Evolutionary conservation across 2,329 filamentous ascomycete genomes (phyloP).

Genomic region (Plenodomus tracheiphilus): DNA sequence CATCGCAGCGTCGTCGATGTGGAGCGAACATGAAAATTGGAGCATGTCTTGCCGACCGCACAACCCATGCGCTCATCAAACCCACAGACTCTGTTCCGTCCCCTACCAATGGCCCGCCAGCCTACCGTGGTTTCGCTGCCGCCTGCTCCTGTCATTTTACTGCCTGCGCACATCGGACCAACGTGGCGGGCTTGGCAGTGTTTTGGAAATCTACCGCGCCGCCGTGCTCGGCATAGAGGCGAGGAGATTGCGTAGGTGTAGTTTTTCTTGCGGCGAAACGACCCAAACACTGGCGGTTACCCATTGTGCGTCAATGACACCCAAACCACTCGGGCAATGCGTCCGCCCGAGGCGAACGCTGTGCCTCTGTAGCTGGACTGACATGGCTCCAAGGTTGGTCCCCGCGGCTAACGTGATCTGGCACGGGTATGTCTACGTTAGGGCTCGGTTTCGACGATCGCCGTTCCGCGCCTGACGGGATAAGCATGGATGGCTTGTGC

Average conservation of each 20-base stretch:
- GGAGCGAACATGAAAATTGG: slow-evolving; percentile 8
- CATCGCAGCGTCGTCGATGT: slow-evolving; percentile 14
- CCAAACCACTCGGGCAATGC: slow-evolving; percentile 16
- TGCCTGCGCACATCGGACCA: slow-evolving; percentile 23
- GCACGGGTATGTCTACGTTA: slow-evolving; percentile 31
- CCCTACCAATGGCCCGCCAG: slow-evolving; percentile 32
- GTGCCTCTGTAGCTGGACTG: slow-evolving; percentile 19
- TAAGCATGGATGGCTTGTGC: slow-evolving; percentile 33
- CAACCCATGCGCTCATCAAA: slow-evolving; percentile 44
- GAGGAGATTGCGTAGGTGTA: slow-evolving; percentile 33
- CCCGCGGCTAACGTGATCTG: slow-evolving; percentile 16
- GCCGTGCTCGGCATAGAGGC: slow-evolving; percentile 25
- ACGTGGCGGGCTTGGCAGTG: slow-evolving; percentile 37
- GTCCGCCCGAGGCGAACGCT: slow-evolving; percentile 20
- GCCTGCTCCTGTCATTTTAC: slow-evolving; percentile 41
- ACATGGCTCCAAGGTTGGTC: slow-evolving; percentile 2
- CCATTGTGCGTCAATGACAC: slow-evolving; percentile 33
- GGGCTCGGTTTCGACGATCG: slow-evolving; percentile 29
- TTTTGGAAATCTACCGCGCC: slow-evolving; percentile 33
- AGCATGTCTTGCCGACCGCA: slow-evolving; percentile 34
- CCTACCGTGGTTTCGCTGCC: slow-evolving; percentile 36
- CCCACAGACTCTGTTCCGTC: slow-evolving; percentile 22
- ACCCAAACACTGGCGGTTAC: slow-evolving; percentile 38
- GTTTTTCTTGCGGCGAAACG: slow-evolving; percentile 40
- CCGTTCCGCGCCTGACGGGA: slow-evolving; percentile 28